These are phyloP conservation scores for Pseudotsuga menziesii DNA, from an alignment of 75 land plant species.

Conservation along the genomic window DNA sequence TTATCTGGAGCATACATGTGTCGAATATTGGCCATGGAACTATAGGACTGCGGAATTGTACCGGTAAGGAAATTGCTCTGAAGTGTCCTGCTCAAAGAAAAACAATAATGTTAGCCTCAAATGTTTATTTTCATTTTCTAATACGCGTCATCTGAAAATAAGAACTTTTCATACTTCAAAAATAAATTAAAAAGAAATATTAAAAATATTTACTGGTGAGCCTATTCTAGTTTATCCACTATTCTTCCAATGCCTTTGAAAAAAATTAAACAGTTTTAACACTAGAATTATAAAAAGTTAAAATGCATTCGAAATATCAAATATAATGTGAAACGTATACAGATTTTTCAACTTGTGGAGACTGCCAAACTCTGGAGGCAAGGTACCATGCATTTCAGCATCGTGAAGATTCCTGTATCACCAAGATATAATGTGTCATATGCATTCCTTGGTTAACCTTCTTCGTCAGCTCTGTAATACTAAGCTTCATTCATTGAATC, in stretches of 20 bases:
- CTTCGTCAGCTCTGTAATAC: neutral
- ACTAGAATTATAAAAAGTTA: neutral
- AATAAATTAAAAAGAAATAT: neutral
- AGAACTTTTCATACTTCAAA: neutral
- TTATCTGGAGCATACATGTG: neutral
- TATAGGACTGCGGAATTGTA: neutral
- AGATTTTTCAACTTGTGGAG: slow-evolving; percentile 6
- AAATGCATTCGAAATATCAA: neutral
- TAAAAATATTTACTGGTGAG: neutral
- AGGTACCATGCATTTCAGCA: slow-evolving; percentile 1
- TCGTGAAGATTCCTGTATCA: slow-evolving; percentile 6
- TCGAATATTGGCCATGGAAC: slow-evolving; percentile 2
- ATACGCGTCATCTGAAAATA: neutral
- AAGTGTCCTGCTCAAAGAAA: slow-evolving; percentile 6
- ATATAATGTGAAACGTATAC: neutral
- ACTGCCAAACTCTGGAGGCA: slow-evolving; percentile 5
- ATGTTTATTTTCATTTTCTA: neutral
- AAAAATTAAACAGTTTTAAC: neutral
- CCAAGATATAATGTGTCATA: neutral
- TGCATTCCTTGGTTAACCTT: neutral
- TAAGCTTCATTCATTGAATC: neutral
- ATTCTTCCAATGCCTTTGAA: neutral
- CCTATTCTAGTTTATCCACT: neutral
- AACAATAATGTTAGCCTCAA: neutral
- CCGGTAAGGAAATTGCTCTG: neutral